Conservation (phyloP, 352 stramenopile genomes). For the Globisporangium paddicum region DNA sequence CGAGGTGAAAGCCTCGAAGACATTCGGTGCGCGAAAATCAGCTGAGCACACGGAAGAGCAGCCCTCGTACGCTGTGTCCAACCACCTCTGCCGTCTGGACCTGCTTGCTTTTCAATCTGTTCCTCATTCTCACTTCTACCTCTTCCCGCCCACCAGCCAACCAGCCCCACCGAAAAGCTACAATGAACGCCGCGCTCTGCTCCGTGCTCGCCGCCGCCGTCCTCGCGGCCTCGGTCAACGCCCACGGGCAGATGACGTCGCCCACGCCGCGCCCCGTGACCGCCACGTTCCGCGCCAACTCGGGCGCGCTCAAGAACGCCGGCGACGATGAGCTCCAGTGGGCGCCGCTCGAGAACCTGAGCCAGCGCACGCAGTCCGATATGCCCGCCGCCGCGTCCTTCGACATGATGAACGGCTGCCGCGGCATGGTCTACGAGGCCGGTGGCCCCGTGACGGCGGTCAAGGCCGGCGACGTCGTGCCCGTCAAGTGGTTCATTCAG, state of each 20-base stretch:
- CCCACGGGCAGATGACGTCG: conserved; percentile 33
- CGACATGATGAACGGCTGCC: conserved; percentile 57
- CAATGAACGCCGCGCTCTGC: conserved; percentile 18
- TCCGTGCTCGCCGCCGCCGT: conserved; percentile 11
- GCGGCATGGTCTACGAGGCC: conserved; percentile 44
- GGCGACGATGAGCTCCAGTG: conserved; percentile 37
- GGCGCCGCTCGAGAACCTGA: conserved; percentile 48
- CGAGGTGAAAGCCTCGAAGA: background rate
- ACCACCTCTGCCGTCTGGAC: background rate
- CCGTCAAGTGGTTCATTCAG: conserved; percentile 47
- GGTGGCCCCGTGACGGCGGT: conserved; percentile 39
- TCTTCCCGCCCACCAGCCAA: background rate
- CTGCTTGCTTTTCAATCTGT: background rate
- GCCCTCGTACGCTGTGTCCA: background rate
- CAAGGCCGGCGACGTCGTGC: conserved; percentile 27
- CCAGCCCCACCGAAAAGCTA: background rate
- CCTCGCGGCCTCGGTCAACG: conserved; percentile 23
- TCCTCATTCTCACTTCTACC: background rate
- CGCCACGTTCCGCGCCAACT: conserved; percentile 21
- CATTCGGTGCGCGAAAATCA: background rate
- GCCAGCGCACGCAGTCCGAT: conserved; percentile 39
- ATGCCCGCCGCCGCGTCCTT: conserved; percentile 36
- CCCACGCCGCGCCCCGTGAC: conserved; percentile 30
- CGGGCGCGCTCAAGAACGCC: conserved; percentile 26
- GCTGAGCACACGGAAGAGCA: background rate